These are phyloP conservation scores for Cadophora luteo-olivacea DNA, from an alignment of 2,329 filamentous ascomycete genomes.

Conservation along the genomic window DNA sequence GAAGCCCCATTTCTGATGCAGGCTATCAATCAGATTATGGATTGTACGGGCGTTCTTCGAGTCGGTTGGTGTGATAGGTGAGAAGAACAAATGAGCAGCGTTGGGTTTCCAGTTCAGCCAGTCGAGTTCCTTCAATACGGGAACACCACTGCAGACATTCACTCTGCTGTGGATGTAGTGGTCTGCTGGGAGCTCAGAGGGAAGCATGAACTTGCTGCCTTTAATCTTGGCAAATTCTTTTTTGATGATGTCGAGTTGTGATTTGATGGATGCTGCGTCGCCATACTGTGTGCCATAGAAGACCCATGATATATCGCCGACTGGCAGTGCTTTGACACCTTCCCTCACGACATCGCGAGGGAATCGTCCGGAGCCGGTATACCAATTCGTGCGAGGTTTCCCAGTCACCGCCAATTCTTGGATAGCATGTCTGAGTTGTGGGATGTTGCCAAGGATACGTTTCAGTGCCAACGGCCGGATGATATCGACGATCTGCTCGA, in stretches of 20 bases:
- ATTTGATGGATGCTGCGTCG: conserved; percentile 36
- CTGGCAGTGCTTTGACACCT: conserved; percentile 40
- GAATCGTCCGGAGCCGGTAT: conserved; percentile 37
- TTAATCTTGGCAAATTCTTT: conserved; percentile 40
- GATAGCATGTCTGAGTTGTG: conserved; percentile 43
- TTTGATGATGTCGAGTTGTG: conserved; percentile 40
- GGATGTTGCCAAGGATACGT: conserved; percentile 42
- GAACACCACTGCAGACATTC: conserved; percentile 41
- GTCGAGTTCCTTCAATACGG: conserved; percentile 43
- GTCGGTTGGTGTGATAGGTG: conserved; percentile 46
- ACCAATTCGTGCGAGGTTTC: conserved; percentile 41
- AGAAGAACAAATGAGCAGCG: conserved; percentile 57
- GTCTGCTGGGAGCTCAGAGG: conserved; percentile 42
- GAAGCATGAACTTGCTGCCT: conserved; percentile 44
- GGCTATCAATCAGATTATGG: conserved; percentile 52
- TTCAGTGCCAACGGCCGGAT: conserved; percentile 47
- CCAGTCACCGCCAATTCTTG: conserved; percentile 44
- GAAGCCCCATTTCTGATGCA: conserved; percentile 54
- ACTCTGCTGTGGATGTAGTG: conserved; percentile 43
- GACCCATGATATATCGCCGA: conserved; percentile 42
- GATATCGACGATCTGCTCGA: conserved; percentile 55
- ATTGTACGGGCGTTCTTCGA: conserved; percentile 52
- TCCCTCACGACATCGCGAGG: conserved; percentile 43
- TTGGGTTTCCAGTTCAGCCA: conserved; percentile 60
- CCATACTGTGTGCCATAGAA: conserved; percentile 46